Conservation (phyloP, 1,284 basidiomycete species). For the Phenoliferia sp. region DNA sequence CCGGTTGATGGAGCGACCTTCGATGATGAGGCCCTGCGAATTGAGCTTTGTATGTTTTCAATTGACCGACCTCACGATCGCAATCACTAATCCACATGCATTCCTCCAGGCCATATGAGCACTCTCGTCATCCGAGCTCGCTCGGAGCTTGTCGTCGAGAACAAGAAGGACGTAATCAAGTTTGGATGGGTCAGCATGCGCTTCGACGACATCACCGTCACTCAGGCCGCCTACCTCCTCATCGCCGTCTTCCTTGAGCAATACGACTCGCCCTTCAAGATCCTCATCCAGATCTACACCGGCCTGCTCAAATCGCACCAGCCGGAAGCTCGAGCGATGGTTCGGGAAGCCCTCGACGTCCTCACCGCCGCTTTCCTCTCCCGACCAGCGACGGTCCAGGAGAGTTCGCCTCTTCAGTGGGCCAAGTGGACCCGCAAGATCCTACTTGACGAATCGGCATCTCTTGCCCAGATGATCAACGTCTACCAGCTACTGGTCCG, state of each 20-base stretch:
- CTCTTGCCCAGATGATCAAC: conserved; percentile 73
- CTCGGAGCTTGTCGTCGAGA: conserved; percentile 67
- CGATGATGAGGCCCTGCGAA: conserved; percentile 55
- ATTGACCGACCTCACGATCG: too few species aligned
- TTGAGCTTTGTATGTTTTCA: conserved; percentile 74
- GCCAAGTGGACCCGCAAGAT: conserved; percentile 81
- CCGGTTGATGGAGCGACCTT: conserved; percentile 38
- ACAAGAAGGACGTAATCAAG: conserved; percentile 91
- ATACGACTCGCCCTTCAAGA: conserved; percentile 87
- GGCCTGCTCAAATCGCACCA: conserved; percentile 79
- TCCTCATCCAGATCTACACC: conserved; percentile 89
- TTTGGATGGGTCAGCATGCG: conserved; percentile 84
- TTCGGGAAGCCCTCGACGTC: conserved; percentile 83
- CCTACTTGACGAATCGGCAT: conserved; percentile 78
- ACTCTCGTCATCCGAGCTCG: conserved; percentile 85
- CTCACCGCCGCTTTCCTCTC: conserved; percentile 75
- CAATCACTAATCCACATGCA: too few species aligned
- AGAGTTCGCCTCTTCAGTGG: conserved; percentile 73
- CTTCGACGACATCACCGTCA: conserved; percentile 83
- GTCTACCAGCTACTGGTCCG: conserved; percentile 91
- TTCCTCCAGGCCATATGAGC: conserved; percentile 83
- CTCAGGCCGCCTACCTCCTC: conserved; percentile 88
- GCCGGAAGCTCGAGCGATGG: conserved; percentile 69
- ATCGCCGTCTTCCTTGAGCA: conserved; percentile 91
- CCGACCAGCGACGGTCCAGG: conserved; percentile 48